A percentile compares a stretch with the other conserved stretches of the same genome.
Evolutionary conservation across 768 basidiomycete species (phyloP).

Genomic region (Mrakia blollopis): DNA sequence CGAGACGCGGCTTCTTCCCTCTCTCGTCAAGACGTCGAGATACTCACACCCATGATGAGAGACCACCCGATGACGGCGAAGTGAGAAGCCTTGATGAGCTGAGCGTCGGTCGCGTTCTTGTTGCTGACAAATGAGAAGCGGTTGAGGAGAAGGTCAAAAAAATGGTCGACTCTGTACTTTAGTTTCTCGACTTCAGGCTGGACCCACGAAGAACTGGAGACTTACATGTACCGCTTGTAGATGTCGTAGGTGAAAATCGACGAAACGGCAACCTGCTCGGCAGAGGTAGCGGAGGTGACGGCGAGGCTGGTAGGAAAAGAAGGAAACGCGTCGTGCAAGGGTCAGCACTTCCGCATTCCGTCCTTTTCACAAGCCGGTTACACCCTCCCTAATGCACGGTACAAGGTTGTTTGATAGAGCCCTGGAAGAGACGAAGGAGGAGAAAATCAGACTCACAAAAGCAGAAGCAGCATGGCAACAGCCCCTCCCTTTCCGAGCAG

Average conservation of each 20-base stretch:
- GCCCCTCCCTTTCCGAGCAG: slow-evolving; percentile 69
- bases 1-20: too few species aligned
- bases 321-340: too few species aligned
- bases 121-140: slow-evolving; percentile 47
- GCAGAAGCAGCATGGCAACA: slow-evolving; percentile 29
- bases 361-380: too few species aligned
- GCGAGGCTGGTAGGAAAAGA: slow-evolving; percentile 16
- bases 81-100: slow-evolving; percentile 64
- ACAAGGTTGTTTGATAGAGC: too few species aligned
- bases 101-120: slow-evolving; percentile 61
- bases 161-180: neutral
- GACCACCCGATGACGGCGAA: slow-evolving; percentile 46
- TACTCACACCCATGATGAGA: slow-evolving; percentile 55
- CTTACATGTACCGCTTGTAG: slow-evolving; percentile 59
- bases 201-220: neutral
- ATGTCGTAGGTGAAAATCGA: slow-evolving; percentile 68
- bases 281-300: slow-evolving; percentile 61
- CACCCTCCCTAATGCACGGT: too few species aligned
- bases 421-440: neutral
- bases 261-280: slow-evolving; percentile 83
- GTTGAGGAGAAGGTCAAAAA: neutral
- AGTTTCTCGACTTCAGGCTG: too few species aligned
- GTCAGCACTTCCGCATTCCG: neutral
- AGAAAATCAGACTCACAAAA: slow-evolving; percentile 19
- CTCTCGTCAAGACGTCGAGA: too few species aligned